Conservation (phyloP, 495 filamentous ascomycete species). For the Neurospora tetrasperma region DNA sequence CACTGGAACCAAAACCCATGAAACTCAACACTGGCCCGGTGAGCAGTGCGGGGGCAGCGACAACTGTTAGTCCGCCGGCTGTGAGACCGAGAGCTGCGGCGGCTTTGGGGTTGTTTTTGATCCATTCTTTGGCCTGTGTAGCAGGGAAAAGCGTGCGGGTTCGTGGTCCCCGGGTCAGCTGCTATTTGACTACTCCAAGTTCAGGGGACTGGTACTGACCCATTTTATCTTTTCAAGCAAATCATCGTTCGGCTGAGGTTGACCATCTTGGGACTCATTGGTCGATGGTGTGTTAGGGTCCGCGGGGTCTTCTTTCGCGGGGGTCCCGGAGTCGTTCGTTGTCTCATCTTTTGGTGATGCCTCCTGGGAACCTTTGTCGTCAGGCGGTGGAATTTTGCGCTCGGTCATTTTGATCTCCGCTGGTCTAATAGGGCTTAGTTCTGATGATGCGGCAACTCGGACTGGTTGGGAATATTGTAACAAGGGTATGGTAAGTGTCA, state of each 20-base stretch:
- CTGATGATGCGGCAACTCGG: background rate
- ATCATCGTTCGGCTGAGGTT: background rate
- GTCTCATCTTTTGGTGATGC: background rate
- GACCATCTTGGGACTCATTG: background rate
- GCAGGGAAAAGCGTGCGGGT: background rate
- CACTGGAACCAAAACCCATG: constrained; percentile 1
- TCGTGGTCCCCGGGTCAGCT: no score
- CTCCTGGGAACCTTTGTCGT: background rate
- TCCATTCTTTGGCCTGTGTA: constrained; percentile 1
- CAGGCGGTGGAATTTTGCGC: background rate
- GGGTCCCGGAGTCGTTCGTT: background rate
- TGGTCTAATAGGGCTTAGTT: background rate
- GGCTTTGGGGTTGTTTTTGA: background rate
- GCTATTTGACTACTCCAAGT: no score
- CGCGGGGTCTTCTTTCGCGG: background rate
- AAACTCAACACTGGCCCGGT: background rate
- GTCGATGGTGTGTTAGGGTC: background rate
- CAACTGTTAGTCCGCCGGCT: constrained; percentile 2
- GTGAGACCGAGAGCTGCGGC: background rate
- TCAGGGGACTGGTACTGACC: background rate
- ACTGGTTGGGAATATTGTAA: background rate
- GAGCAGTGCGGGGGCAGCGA: constrained; percentile 1
- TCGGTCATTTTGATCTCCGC: background rate
- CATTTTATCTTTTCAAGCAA: background rate
- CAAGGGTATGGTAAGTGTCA: background rate